A percentile compares a stretch with the other conserved stretches of the same genome.
These are phyloP conservation scores for Cryphonectria nitschkei DNA, from an alignment of 2,329 filamentous ascomycete species.

Conservation along the genomic window DNA sequence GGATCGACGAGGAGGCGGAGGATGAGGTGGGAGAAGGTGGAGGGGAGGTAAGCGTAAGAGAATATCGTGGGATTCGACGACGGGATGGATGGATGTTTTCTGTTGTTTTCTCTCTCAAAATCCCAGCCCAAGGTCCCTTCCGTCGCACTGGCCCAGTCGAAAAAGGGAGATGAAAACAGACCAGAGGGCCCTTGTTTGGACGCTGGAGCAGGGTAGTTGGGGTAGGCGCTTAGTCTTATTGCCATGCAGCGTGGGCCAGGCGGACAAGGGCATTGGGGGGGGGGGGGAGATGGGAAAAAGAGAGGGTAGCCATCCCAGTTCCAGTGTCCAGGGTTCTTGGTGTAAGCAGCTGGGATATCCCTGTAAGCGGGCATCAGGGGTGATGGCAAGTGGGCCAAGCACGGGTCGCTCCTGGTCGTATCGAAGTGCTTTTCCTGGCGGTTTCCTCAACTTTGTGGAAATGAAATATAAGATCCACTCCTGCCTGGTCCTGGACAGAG, in stretches of 20 bases:
- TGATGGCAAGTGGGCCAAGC: conserved; percentile 3
- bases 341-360: conserved; percentile 14
- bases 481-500: conserved; percentile 7
- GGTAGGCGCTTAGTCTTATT: conserved; percentile 30
- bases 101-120: conserved; percentile 17
- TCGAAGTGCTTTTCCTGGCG: conserved; percentile 1
- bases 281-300: not conserved
- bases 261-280: not conserved
- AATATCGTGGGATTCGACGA: not conserved
- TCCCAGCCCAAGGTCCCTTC: conserved; percentile 1
- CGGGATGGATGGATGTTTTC: not conserved
- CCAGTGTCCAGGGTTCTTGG: conserved; percentile 17
- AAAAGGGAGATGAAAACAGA: conserved; percentile 22
- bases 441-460: conserved; percentile 4
- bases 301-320: conserved; percentile 12
- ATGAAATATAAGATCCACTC: conserved; percentile 14
- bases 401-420: conserved; percentile 6
- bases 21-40: not conserved
- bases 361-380: conserved; percentile 8
- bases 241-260: conserved; percentile 21
- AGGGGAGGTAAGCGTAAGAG: not conserved
- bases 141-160: conserved; percentile 18
- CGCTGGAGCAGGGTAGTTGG: conserved; percentile 17
- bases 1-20: too few relatives aligned
- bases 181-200: conserved; percentile 14